A percentile compares a stretch with the other conserved stretches of the same genome.
Evolutionary conservation across 495 filamentous ascomycete species (phyloP).

Genomic region (Xylaria castorea): DNA sequence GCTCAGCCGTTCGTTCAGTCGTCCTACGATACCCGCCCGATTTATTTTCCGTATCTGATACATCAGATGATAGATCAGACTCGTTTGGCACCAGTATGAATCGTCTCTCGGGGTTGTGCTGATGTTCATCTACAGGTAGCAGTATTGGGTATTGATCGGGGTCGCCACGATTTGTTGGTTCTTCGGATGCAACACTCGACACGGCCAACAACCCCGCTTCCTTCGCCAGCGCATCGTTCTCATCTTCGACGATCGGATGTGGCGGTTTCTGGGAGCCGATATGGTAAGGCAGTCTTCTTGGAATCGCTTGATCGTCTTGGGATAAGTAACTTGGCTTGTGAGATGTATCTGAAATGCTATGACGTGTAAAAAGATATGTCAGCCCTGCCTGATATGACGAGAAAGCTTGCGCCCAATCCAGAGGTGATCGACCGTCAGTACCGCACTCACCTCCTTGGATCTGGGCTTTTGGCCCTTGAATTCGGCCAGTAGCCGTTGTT

Average conservation of each 20-base stretch:
- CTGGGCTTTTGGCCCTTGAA: constrained; percentile 50
- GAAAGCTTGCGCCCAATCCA: background rate
- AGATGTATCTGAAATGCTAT: constrained; percentile 5
- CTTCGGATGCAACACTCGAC: constrained; percentile 42
- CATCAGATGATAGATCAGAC: constrained; percentile 37
- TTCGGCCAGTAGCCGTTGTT: constrained; percentile 51
- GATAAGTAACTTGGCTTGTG: constrained; percentile 17
- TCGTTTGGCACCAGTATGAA: constrained; percentile 49
- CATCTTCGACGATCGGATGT: constrained; percentile 54
- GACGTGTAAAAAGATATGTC: background rate
- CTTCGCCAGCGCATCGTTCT: constrained; percentile 51
- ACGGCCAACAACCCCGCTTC: constrained; percentile 46
- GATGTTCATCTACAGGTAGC: constrained; percentile 42
- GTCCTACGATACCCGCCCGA: constrained; percentile 29
- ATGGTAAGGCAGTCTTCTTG: constrained; percentile 14
- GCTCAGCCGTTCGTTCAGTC: constrained; percentile 30
- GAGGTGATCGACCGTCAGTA: constrained; percentile 1
- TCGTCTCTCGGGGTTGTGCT: constrained; percentile 55
- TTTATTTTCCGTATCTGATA: constrained; percentile 24
- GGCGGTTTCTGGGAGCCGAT: constrained; percentile 41
- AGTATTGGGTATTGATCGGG: constrained; percentile 52
- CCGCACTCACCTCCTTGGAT: constrained; percentile 44
- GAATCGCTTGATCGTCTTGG: constrained; percentile 17
- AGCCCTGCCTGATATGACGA: constrained; percentile 9
- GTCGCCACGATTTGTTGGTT: constrained; percentile 50